Percentiles rank a stretch among this genome's conserved stretches.
Evolutionary conservation across 176 grass and related monocot genomes (phyloP).

Genomic region (Hyparrhenia diplandra): DNA sequence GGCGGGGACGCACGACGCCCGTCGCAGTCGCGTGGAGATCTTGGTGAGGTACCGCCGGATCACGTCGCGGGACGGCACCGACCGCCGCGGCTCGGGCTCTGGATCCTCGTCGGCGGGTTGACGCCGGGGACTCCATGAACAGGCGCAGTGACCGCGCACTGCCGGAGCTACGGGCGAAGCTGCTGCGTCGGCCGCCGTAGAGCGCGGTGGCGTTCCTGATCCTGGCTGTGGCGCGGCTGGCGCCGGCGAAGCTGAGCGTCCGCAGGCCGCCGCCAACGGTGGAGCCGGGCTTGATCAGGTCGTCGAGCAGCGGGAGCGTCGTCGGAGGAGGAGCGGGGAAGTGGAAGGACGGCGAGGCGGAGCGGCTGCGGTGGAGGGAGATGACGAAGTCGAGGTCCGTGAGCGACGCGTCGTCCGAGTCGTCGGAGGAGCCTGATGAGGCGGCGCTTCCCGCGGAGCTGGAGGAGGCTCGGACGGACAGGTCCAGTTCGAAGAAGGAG

Average conservation of each 20-base stretch:
- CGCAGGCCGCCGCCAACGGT: not conserved
- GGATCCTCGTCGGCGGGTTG: not conserved
- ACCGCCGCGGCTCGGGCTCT: not conserved
- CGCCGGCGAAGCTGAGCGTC: slow-evolving; percentile 34
- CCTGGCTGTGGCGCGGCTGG: not conserved
- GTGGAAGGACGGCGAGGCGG: slow-evolving; percentile 35
- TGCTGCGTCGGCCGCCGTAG: slow-evolving; percentile 5
- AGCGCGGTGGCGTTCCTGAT: slow-evolving; percentile 40
- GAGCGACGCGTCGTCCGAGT: slow-evolving; percentile 13
- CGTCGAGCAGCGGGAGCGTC: too few relatives aligned
- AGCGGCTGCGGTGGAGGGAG: slow-evolving; percentile 34
- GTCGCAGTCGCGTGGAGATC: slow-evolving; percentile 47
- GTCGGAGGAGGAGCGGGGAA: not conserved
- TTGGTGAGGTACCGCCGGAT: slow-evolving; percentile 58
- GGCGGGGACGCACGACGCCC: slow-evolving; percentile 1
- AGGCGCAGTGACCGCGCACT: slow-evolving; percentile 28
- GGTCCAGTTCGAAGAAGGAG: slow-evolving; percentile 65
- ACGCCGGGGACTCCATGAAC: slow-evolving; percentile 14
- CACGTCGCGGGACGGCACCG: slow-evolving; percentile 15
- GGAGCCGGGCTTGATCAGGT: not conserved
- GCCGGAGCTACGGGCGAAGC: too few relatives aligned
- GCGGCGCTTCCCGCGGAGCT: slow-evolving; percentile 19
- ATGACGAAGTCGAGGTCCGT: slow-evolving; percentile 44
- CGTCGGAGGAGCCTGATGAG: slow-evolving; percentile 12
- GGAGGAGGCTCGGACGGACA: slow-evolving; percentile 41